phyloP scores from a whole-genome alignment of 1,139 yeast species.

The Blastobotrys serpentis region DNA sequence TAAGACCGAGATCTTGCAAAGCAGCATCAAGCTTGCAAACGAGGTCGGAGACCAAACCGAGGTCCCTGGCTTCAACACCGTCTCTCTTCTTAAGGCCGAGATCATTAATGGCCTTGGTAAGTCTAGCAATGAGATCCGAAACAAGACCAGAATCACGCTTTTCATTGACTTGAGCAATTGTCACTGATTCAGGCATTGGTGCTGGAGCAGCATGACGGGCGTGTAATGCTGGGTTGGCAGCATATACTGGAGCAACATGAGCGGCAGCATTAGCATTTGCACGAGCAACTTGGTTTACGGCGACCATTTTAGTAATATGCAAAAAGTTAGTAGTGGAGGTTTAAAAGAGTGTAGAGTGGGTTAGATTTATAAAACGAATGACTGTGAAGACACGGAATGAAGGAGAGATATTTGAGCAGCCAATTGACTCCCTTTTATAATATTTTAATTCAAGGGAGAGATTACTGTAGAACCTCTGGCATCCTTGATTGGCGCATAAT shows the following conservation, averaged over 20 bases:
- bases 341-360: slow-evolving; percentile 1
- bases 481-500: neutral
- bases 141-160: slow-evolving; percentile 7
- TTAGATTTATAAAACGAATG: neutral
- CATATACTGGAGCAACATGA: slow-evolving; percentile 1
- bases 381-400: neutral
- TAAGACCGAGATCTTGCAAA: neutral
- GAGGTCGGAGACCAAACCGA: slow-evolving; percentile 3
- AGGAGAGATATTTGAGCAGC: neutral
- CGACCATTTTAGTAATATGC: slow-evolving; percentile 5
- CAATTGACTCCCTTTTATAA: neutral
- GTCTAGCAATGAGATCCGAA: neutral
- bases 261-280: neutral
- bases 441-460: neutral
- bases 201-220: slow-evolving; percentile 8
- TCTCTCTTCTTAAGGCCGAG: slow-evolving; percentile 1
- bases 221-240: neutral
- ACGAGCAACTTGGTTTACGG: slow-evolving; percentile 5
- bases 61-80: neutral
- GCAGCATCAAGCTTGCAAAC: slow-evolving; percentile 10
- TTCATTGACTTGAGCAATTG: neutral
- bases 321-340: slow-evolving; percentile 4
- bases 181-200: neutral
- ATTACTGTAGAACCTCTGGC: neutral
- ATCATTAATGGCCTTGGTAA: neutral